phyloP scores from a whole-genome alignment of 441 rosid species.

The Isatis lusitanica region DNA sequence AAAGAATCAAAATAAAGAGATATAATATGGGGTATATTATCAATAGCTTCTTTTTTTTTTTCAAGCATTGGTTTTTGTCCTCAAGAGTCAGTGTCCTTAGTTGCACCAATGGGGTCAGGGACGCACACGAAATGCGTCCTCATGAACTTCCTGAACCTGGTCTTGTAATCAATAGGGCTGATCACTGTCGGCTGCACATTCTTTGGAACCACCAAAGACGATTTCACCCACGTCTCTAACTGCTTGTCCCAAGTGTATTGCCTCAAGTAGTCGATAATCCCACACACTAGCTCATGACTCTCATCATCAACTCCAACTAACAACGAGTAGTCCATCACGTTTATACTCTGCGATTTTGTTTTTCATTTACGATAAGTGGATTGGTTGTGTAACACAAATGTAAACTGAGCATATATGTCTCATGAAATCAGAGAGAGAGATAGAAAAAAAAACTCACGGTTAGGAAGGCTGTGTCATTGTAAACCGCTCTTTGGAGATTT shows the following conservation, averaged over 20 bases:
- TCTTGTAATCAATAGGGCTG: conserved; percentile 92
- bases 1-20: conserved; percentile 20
- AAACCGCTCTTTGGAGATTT: conserved; percentile 77
- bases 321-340: conserved; percentile 97
- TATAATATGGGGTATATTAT: background rate
- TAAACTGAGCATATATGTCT: background rate
- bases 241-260: conserved; percentile 99
- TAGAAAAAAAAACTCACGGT: conserved; percentile 59
- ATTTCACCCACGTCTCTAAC: conserved; percentile 94
- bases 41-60: background rate
- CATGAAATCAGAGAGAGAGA: background rate
- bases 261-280: conserved; percentile 93
- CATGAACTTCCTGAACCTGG: conserved; percentile 91
- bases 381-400: background rate
- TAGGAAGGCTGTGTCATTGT: conserved; percentile 93
- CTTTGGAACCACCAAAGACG: conserved; percentile 82
- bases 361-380: background rate
- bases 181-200: conserved; percentile 84
- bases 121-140: conserved; percentile 78
- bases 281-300: conserved; percentile 81
- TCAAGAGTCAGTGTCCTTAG: conserved; percentile 31
- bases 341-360: conserved; percentile 59
- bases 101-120: conserved; percentile 86
- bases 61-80: background rate
- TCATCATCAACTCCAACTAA: conserved; percentile 84